Evolutionary conservation across 441 rosid species (phyloP).

Genomic region (Pelargonium myrrhifolium): DNA sequence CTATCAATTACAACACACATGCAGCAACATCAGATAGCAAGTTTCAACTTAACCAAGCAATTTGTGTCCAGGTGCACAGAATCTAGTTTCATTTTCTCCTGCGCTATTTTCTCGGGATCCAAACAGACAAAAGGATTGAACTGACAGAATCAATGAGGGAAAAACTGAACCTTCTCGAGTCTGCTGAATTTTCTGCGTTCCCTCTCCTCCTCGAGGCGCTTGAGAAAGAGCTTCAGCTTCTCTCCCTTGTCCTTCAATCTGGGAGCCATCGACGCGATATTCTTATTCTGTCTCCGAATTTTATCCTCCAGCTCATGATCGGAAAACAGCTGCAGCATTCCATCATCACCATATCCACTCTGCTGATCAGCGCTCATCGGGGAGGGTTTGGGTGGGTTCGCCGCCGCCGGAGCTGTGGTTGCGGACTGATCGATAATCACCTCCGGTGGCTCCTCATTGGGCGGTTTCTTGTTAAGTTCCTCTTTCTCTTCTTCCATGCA

Average conservation of each 20-base stretch:
- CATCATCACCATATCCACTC: conserved; percentile 24
- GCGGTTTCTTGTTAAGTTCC: conserved; percentile 25
- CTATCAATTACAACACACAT: background rate
- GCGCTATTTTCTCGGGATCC: background rate
- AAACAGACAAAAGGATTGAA: conserved; percentile 7
- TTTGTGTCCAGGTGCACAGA: background rate
- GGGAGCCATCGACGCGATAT: background rate
- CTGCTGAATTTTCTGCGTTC: conserved; percentile 32
- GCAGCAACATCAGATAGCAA: background rate
- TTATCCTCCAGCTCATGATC: conserved; percentile 34
- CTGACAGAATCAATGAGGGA: background rate
- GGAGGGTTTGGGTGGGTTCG: conserved; percentile 12
- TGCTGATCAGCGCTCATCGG: conserved; percentile 20
- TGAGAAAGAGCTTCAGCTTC: conserved; percentile 29
- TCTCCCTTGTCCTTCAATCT: conserved; percentile 45
- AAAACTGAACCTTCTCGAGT: conserved; percentile 22
- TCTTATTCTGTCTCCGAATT: conserved; percentile 27
- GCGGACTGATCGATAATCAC: conserved; percentile 19
- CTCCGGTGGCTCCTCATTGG: conserved; percentile 28
- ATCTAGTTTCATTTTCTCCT: background rate
- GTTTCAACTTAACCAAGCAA: background rate
- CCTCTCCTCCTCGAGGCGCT: conserved; percentile 40
- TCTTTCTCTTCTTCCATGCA: conserved; percentile 5
- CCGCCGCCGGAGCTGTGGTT: background rate
- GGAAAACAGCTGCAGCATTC: conserved; percentile 17